Conservation (phyloP, 805 yeast species). For the Kodamaea restingae region DNA sequence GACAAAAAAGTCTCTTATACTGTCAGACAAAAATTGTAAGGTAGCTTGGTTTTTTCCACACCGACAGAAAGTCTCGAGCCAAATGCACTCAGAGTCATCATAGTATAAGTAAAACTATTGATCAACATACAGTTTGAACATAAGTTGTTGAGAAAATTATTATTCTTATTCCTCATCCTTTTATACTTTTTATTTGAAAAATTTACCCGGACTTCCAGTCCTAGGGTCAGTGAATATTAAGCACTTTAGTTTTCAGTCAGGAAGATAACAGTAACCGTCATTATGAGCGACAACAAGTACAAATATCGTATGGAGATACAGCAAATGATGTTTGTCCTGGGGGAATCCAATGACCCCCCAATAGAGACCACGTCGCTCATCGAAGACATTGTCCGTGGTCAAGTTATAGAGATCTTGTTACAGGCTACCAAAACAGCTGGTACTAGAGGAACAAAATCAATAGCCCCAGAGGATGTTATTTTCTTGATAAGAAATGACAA, state of each 20-base stretch:
- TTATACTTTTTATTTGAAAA: slow-evolving; percentile 4
- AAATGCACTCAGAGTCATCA: slow-evolving; percentile 98
- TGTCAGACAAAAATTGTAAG: slow-evolving; percentile 68
- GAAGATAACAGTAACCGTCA: not conserved
- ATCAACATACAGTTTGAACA: slow-evolving; percentile 7
- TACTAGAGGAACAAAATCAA: slow-evolving; percentile 74
- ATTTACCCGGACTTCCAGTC: not conserved
- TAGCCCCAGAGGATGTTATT: slow-evolving; percentile 89
- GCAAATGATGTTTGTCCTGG: slow-evolving; percentile 97
- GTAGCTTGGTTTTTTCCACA: slow-evolving; percentile 99
- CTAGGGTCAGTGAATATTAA: not conserved
- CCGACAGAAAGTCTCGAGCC: slow-evolving; percentile 97
- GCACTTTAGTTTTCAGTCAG: too few species aligned
- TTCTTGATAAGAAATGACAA: slow-evolving; percentile 88
- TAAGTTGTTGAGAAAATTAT: slow-evolving; percentile 3
- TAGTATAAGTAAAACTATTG: slow-evolving; percentile 17
- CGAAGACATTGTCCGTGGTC: slow-evolving; percentile 93
- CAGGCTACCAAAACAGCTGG: slow-evolving; percentile 79
- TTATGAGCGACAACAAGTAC: slow-evolving; percentile 43
- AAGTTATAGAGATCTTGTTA: slow-evolving; percentile 78
- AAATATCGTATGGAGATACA: slow-evolving; percentile 90
- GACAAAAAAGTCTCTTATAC: not conserved
- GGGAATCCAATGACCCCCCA: slow-evolving; percentile 94
- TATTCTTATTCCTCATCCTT: not conserved
- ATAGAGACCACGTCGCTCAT: slow-evolving; percentile 86